These are phyloP conservation scores for Bothriochloa decipiens DNA, from an alignment of 176 grass and related monocot genomes.

Conservation along the genomic window DNA sequence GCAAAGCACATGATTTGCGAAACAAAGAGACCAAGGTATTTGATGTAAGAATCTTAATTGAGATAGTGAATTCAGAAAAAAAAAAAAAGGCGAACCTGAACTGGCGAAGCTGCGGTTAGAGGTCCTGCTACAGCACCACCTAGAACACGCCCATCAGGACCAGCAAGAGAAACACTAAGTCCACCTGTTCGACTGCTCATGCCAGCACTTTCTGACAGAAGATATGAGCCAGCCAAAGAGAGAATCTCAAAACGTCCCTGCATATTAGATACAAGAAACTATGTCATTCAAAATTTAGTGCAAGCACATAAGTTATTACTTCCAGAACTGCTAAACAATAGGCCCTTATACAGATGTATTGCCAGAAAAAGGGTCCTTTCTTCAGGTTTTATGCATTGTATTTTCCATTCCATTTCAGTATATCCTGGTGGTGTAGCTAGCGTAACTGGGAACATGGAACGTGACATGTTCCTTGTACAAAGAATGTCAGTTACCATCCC, in stretches of 20 bases:
- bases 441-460: background rate
- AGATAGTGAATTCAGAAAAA: background rate
- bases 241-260: slow-evolving; percentile 74
- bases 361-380: background rate
- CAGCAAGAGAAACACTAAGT: slow-evolving; percentile 56
- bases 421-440: slow-evolving; percentile 1
- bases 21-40: background rate
- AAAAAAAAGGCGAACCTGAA: slow-evolving; percentile 48
- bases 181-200: slow-evolving; percentile 58
- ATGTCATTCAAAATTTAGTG: background rate
- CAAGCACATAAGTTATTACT: background rate
- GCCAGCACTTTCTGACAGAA: slow-evolving; percentile 49
- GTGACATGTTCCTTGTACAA: background rate
- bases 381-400: background rate
- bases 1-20: background rate
- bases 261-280: slow-evolving; percentile 21
- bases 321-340: background rate
- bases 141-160: slow-evolving; percentile 57
- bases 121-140: slow-evolving; percentile 67
- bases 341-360: background rate
- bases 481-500: background rate
- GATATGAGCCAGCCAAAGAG: slow-evolving; percentile 65
- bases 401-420: slow-evolving; percentile 2
- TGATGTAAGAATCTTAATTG: background rate
- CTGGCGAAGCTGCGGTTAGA: slow-evolving; percentile 58